Evolutionary conservation across 148 eudicot genomes (phyloP).

Genomic region (Vaccinium myrtillus): DNA sequence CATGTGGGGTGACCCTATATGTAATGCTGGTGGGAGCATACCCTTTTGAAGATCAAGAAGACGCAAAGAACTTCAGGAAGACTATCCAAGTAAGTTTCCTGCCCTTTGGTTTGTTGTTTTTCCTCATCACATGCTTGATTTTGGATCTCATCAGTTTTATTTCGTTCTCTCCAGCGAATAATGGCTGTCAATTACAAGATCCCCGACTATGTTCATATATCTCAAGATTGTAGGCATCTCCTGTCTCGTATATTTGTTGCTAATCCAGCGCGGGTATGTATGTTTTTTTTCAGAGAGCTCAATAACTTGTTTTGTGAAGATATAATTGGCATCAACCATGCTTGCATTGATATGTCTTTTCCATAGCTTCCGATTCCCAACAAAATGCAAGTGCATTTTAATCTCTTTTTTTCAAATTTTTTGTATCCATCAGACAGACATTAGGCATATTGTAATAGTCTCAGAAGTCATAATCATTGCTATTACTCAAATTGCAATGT

Average conservation of each 20-base stretch:
- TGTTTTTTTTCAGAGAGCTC: background rate
- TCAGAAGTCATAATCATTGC: background rate
- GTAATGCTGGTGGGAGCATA: constrained; percentile 91
- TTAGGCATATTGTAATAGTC: background rate
- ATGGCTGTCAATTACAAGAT: constrained; percentile 87
- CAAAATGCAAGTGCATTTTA: no score
- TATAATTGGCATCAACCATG: background rate
- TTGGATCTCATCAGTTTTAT: constrained; percentile 4
- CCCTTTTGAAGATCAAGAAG: constrained; percentile 88
- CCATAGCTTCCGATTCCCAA: background rate
- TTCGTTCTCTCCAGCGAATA: constrained; percentile 54
- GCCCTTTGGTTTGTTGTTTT: constrained; percentile 4
- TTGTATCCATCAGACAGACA: background rate
- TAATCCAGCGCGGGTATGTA: constrained; percentile 68
- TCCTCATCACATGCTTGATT: background rate
- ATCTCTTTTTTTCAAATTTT: background rate
- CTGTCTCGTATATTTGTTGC: constrained; percentile 85
- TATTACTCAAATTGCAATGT: background rate
- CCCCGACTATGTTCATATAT: constrained; percentile 89
- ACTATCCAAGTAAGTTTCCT: constrained; percentile 60
- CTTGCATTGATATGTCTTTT: background rate
- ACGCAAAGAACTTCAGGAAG: constrained; percentile 83
- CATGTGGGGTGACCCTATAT: constrained; percentile 83
- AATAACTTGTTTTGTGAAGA: background rate
- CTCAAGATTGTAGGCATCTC: constrained; percentile 82